Percentiles rank a stretch among this genome's conserved stretches.
phyloP scores from a whole-genome alignment of 2,329 filamentous ascomycete genomes.

The Phialocephala sp. region DNA sequence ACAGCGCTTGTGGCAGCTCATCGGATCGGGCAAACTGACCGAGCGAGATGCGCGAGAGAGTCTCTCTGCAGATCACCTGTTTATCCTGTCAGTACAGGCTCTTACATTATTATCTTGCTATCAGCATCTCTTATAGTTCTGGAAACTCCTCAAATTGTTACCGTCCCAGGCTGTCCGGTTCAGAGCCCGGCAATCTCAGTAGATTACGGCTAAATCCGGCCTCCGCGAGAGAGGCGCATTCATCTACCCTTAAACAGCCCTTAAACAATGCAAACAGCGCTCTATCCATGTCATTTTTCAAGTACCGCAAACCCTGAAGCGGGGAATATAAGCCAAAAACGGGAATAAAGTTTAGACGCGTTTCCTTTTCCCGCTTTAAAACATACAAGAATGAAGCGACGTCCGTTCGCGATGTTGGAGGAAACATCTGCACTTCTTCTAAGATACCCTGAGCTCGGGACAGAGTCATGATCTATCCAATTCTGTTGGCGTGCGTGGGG shows the following conservation, averaged over 20 bases:
- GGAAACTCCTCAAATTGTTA: background rate
- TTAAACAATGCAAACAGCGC: background rate
- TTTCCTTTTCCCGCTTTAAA: background rate
- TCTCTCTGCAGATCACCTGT: too few relatives aligned
- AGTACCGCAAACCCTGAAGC: background rate
- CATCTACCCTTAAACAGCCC: background rate
- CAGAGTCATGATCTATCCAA: background rate
- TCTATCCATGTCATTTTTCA: background rate
- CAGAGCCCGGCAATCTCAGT: constrained; percentile 8
- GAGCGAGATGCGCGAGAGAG: too few relatives aligned
- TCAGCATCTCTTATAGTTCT: too few relatives aligned
- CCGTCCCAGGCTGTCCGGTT: constrained; percentile 10
- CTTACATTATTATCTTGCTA: too few relatives aligned
- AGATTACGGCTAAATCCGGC: constrained; percentile 8
- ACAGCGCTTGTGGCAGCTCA: too few relatives aligned
- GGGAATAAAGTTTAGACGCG: background rate
- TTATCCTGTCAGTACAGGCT: too few relatives aligned
- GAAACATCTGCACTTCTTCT: background rate
- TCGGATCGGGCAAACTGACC: too few relatives aligned
- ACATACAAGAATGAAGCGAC: background rate
- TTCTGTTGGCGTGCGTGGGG: background rate
- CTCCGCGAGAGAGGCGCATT: background rate
- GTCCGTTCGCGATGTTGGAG: background rate
- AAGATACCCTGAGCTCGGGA: background rate
- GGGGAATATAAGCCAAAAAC: background rate